Conservation (phyloP, 805 yeast species). For the Clavispora vitiphila region DNA sequence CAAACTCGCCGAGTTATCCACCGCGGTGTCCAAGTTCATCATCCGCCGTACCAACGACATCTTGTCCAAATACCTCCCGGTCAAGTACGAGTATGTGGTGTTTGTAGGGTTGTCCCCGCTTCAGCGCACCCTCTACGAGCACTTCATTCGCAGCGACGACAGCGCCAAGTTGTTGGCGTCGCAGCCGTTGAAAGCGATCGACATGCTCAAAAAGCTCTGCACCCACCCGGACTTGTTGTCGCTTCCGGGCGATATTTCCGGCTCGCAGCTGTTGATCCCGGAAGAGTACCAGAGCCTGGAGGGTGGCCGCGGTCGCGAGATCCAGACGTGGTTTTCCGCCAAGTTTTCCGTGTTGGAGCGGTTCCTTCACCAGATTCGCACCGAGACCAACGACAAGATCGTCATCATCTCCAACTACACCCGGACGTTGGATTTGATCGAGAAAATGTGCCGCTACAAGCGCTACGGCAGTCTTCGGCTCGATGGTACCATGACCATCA, state of each 20-base stretch:
- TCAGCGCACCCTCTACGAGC: slow-evolving; percentile 66
- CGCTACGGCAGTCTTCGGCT: slow-evolving; percentile 75
- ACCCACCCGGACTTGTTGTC: slow-evolving; percentile 87
- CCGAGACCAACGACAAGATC: slow-evolving; percentile 89
- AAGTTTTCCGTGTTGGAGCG: slow-evolving; percentile 82
- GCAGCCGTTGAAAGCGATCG: slow-evolving; percentile 88
- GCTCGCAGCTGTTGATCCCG: slow-evolving; percentile 62
- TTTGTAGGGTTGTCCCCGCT: slow-evolving; percentile 79
- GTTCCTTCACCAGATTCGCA: slow-evolving; percentile 69
- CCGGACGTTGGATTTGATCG: slow-evolving; percentile 87
- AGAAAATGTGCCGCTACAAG: slow-evolving; percentile 70
- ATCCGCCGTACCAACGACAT: slow-evolving; percentile 95
- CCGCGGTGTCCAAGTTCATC: slow-evolving; percentile 79
- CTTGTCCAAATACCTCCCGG: slow-evolving; percentile 87
- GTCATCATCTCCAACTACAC: slow-evolving; percentile 94
- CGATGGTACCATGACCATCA: slow-evolving; percentile 90
- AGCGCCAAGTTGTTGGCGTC: slow-evolving; percentile 62
- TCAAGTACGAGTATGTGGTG: slow-evolving; percentile 95
- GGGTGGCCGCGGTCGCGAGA: slow-evolving; percentile 61
- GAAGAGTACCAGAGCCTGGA: slow-evolving; percentile 50
- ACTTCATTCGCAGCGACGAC: slow-evolving; percentile 75
- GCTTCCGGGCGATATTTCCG: slow-evolving; percentile 73
- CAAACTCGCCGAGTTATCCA: slow-evolving; percentile 66
- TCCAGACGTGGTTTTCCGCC: slow-evolving; percentile 81
- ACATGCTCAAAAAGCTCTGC: slow-evolving; percentile 81